Percentiles rank a stretch among this genome's conserved stretches.
Evolutionary conservation across 1,284 basidiomycete genomes (phyloP).

Genomic region (Ustilago xerochloae): DNA sequence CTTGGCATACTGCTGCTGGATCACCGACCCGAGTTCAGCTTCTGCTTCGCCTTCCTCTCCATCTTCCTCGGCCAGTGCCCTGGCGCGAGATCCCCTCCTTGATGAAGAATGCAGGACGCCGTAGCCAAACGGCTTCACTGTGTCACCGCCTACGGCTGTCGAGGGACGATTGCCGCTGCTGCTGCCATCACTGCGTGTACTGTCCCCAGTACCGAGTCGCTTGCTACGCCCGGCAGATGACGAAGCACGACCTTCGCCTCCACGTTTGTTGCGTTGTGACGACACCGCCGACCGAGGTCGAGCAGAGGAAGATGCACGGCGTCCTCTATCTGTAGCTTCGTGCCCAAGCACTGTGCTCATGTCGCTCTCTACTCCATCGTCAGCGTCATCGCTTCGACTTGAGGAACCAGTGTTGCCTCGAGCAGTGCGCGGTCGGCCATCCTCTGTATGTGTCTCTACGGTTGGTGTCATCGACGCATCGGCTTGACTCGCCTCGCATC

Average conservation of each 20-base stretch:
- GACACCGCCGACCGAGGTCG: constrained; percentile 10
- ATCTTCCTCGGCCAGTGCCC: not conserved
- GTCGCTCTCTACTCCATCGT: constrained; percentile 7
- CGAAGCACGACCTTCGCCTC: constrained; percentile 8
- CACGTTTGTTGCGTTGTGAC: not conserved
- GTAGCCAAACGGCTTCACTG: constrained; percentile 42
- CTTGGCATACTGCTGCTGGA: constrained; percentile 37
- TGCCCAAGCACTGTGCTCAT: not conserved
- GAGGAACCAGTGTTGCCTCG: constrained; percentile 37
- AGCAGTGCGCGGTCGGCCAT: constrained; percentile 34
- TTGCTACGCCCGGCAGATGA: constrained; percentile 6
- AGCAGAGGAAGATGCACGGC: constrained; percentile 15
- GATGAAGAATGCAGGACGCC: constrained; percentile 4
- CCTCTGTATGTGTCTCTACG: not conserved
- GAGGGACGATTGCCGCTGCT: constrained; percentile 24
- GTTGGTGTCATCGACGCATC: not conserved
- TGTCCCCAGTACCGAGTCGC: constrained; percentile 18
- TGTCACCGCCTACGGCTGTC: constrained; percentile 30
- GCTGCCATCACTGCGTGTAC: constrained; percentile 11
- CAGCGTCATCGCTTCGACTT: constrained; percentile 2
- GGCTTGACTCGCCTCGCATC: not conserved
- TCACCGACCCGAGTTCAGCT: constrained; percentile 35
- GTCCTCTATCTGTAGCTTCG: not conserved
- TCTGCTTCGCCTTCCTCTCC: constrained; percentile 17
- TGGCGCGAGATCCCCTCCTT: constrained; percentile 9